Conservation (phyloP, 2,329 filamentous ascomycete genomes). For the Ophiostoma perfectum region DNA sequence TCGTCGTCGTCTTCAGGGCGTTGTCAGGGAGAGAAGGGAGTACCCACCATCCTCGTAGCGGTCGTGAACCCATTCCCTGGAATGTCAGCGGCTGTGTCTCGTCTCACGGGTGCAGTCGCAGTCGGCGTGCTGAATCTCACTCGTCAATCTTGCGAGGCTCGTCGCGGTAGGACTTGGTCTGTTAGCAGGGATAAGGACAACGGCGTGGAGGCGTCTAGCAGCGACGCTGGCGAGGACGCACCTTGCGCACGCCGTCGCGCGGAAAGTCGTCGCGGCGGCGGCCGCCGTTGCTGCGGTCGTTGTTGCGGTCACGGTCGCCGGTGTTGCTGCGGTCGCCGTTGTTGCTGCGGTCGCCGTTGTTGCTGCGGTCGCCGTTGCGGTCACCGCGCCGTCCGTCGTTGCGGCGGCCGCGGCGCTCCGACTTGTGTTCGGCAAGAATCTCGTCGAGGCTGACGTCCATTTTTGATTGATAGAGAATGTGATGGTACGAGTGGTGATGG, state of each 20-base stretch:
- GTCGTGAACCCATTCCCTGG: conserved; percentile 90
- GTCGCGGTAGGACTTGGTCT: conserved; percentile 54
- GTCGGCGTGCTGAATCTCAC: conserved; percentile 40
- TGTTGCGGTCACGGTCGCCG: neutral
- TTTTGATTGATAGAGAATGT: neutral
- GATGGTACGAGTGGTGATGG: conserved; percentile 12
- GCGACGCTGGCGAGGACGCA: conserved; percentile 34
- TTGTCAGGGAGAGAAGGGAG: neutral
- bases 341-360: conserved; percentile 23
- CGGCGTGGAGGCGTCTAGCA: no score
- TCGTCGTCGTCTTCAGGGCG: neutral
- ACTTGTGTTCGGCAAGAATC: conserved; percentile 46
- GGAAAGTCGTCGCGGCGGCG: conserved; percentile 46
- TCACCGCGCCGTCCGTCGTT: conserved; percentile 24
- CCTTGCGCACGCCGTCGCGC: conserved; percentile 89
- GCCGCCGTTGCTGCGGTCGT: conserved; percentile 31
- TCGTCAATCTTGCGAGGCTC: conserved; percentile 64
- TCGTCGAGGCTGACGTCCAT: conserved; percentile 54
- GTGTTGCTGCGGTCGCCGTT: conserved; percentile 35
- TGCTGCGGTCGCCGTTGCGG: conserved; percentile 7
- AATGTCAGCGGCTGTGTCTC: neutral
- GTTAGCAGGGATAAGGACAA: neutral
- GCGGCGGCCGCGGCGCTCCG: conserved; percentile 18
- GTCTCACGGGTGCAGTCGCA: neutral
- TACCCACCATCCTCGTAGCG: conserved; percentile 61